Base-by-base conservation (phyloP, 202 grass and related monocot species). In the Schoenoplectus tabernaemontani region DNA sequence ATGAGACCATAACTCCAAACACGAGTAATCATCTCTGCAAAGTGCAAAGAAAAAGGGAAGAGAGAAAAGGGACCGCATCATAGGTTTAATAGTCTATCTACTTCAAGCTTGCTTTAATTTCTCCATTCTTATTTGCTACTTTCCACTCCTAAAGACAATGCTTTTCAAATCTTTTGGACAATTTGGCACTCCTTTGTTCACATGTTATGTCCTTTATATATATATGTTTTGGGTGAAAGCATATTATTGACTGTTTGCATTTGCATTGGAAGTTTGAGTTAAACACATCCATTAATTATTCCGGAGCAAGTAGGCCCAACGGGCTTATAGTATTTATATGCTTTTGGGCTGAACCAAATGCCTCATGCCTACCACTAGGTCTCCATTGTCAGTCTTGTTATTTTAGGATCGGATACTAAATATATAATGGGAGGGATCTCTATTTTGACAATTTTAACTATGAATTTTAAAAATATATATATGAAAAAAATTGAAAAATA, bases 21-120 rank as follows among this genome's bases (percentile, higher is more conserved):
- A 79, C 71, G 63, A 79, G 76, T 79, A 56, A 79, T 79, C 28
- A 79, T 79, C 76, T 62, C 54, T 79, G 76, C 13, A 76, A 76
- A 76, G 51, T n/a, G n/a, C 48, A 51, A 51, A 56, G 16, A 61
- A 24, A 61, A 61, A 46, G 56, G 17, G 6, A 53, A 76, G 15
- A 36, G 32, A 76, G 26, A 3, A 54, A 59, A 61, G 53, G 56
- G 57, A 78, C 57, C 51, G 9, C n/a, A 59, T 62, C 76, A 15
- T 60, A 79, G 76, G 56, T 20, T 63, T 43, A 44, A 46, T 59
- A 60, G 63, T 78, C 16, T 59, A 77, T 20, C 53, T 47, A 57
- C 44, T 36, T 34, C 28, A 63, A 34, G 59, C 59, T 34, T 56
- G 51, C 51, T 56, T 56, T 56, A 3, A 16, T 79, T 61, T 13